Base-by-base conservation (phyloP, 2,329 filamentous ascomycete species). In the Penicillium sp. region DNA sequence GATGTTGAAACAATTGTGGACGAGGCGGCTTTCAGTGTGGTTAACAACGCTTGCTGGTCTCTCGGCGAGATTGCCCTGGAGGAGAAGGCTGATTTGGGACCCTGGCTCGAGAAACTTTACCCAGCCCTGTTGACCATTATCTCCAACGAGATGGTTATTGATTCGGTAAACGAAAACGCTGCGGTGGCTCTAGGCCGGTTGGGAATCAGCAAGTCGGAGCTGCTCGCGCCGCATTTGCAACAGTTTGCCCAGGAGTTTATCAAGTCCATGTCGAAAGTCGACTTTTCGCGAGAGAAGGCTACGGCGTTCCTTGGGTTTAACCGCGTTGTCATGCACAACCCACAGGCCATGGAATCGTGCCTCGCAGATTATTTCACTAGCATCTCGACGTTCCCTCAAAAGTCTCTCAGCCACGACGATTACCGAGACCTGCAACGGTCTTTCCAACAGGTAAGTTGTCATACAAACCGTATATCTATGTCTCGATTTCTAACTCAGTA, bases 31-130 rank as follows among this genome's bases (percentile, higher is more conserved):
- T 97, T 96, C 71, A 91, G 91, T 59, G 92, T 97, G 28, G 86
- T 97, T 59, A 99, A 97, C 81, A 99, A 99, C 69, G 93, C 94
- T 21, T 97, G 93, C 76, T 99, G 94, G 94, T 95, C 92, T 6
- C 87, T 86, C 23, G 94, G 94, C 43, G 94, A 99, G 77, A 94
- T 97, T 60, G 85, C 91, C 16, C 86, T 96, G 72, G 86, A 90
- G 69, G 84, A 86, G 63, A 84, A 86, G 60, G 77, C 79, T 28
- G 84, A 82, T 54, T 89, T 97, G 84, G 81, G 81, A 1, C 88
- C 87, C 1, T 96, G 88, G 69, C 83, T 91, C 9, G 85, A 89
- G 21, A 83, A 88, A 60, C 78, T 99, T 16, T 85, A 96, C 58
- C 82, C 87, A 60, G 85, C 88, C 40, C 84, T 95, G 26, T 83